A percentile compares a stretch with the other conserved stretches of the same genome.
Conservation (phyloP, 1,139 yeast species). For the Casaregolazyma suthepensis region DNA sequence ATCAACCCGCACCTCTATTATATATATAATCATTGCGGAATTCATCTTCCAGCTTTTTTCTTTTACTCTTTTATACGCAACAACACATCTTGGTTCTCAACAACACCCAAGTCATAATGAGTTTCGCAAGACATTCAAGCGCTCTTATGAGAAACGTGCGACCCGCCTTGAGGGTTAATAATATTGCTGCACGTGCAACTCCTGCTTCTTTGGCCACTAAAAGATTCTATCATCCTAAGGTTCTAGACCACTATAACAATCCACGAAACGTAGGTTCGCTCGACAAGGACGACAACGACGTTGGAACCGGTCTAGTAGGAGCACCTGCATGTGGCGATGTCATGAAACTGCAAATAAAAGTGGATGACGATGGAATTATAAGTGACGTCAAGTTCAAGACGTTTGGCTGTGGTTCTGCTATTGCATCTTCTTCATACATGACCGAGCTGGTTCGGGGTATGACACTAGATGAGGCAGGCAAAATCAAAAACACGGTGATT, state of each 20-base stretch:
- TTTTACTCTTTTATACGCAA: background rate
- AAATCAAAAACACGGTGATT: constrained; percentile 83
- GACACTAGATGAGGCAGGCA: constrained; percentile 88
- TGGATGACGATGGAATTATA: constrained; percentile 84
- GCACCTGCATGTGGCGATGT: constrained; percentile 99
- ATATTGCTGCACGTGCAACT: background rate
- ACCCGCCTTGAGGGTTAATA: background rate
- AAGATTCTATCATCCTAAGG: constrained; percentile 32
- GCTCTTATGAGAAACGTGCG: background rate
- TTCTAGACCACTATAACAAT: constrained; percentile 87
- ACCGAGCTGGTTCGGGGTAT: constrained; percentile 95
- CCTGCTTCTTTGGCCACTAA: background rate
- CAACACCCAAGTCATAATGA: constrained; percentile 1
- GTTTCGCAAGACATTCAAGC: background rate
- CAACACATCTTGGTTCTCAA: background rate
- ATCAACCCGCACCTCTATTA: background rate
- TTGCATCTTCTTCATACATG: constrained; percentile 90
- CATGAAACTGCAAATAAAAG: constrained; percentile 93
- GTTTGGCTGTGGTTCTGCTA: constrained; percentile 97
- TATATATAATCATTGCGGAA: background rate
- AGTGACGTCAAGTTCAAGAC: constrained; percentile 96
- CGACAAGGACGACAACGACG: constrained; percentile 67
- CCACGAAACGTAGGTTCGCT: constrained; percentile 95
- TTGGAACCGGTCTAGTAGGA: constrained; percentile 95
- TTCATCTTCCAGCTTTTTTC: background rate